Conservation (phyloP, 805 yeast genomes). For the Lachancea fermentati region DNA sequence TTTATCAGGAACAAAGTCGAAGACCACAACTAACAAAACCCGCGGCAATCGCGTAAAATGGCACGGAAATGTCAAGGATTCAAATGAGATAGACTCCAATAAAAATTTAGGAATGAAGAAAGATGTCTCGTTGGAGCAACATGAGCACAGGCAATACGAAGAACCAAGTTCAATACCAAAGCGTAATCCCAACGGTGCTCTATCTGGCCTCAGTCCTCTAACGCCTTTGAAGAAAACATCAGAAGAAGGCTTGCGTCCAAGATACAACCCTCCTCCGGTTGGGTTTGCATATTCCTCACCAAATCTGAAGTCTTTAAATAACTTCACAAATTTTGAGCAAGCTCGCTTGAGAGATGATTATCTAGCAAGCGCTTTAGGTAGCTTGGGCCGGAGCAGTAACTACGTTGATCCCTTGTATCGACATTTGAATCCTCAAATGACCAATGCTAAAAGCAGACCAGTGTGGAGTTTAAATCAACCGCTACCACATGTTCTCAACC, state of each 20-base stretch:
- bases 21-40: not conserved
- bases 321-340: slow-evolving; percentile 7
- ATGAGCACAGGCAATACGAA: not conserved
- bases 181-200: slow-evolving; percentile 3
- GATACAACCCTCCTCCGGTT: slow-evolving; percentile 1
- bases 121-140: not conserved
- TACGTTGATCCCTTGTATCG: slow-evolving; percentile 17
- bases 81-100: slow-evolving; percentile 1
- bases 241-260: slow-evolving; percentile 2
- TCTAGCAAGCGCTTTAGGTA: slow-evolving; percentile 2
- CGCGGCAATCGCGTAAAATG: slow-evolving; percentile 7
- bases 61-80: slow-evolving; percentile 7
- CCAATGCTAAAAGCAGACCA: slow-evolving; percentile 10
- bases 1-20: no score
- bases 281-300: slow-evolving; percentile 15
- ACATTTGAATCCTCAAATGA: slow-evolving; percentile 12
- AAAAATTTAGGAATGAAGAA: not conserved
- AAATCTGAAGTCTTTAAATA: slow-evolving; percentile 11
- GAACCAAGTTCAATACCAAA: not conserved
- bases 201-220: slow-evolving; percentile 11
- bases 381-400: slow-evolving; percentile 6
- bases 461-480: slow-evolving; percentile 21
- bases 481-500: slow-evolving; percentile 16
- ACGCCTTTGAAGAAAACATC: slow-evolving; percentile 6
- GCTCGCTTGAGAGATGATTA: slow-evolving; percentile 9